Conservation (phyloP, 1,139 yeast genomes). For the Eremothecium gossypii region DNA sequence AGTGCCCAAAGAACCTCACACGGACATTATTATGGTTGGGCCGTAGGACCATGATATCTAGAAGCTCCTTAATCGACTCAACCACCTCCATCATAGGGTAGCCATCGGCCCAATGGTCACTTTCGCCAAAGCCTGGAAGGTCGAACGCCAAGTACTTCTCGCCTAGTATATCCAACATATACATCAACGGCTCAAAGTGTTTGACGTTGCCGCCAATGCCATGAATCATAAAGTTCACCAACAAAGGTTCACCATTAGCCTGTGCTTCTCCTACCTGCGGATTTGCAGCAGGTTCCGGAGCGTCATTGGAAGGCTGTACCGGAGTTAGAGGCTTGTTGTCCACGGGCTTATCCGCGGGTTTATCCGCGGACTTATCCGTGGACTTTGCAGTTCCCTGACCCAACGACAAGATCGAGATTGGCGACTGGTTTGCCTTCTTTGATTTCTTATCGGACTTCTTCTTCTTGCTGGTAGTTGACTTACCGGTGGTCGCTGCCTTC, state of each 20-base stretch:
- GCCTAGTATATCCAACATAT: constrained; percentile 43
- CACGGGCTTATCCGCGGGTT: too few species aligned
- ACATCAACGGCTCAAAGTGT: constrained; percentile 59
- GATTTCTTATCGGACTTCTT: too few species aligned
- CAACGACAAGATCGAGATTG: too few species aligned
- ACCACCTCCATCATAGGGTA: constrained; percentile 21
- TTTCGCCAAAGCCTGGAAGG: constrained; percentile 62
- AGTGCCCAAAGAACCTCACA: constrained; percentile 22
- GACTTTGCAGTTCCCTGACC: too few species aligned
- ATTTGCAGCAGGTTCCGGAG: too few species aligned
- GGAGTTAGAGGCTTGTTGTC: too few species aligned
- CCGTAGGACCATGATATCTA: constrained; percentile 4
- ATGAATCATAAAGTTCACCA: constrained; percentile 50
- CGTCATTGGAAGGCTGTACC: too few species aligned
- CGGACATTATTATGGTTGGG: not conserved
- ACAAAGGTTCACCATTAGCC: not conserved
- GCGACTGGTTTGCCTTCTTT: too few species aligned
- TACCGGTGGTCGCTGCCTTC: too few species aligned
- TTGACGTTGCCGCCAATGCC: constrained; percentile 69
- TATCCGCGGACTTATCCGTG: too few species aligned
- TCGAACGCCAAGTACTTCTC: constrained; percentile 44
- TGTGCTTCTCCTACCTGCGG: too few species aligned
- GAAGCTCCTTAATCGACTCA: constrained; percentile 6
- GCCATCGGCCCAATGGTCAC: constrained; percentile 14
- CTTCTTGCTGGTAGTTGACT: too few species aligned